A percentile compares a stretch with the other conserved stretches of the same genome.
These are phyloP conservation scores for Mycena crocata DNA, from an alignment of 768 basidiomycete genomes.

Conservation along the genomic window DNA sequence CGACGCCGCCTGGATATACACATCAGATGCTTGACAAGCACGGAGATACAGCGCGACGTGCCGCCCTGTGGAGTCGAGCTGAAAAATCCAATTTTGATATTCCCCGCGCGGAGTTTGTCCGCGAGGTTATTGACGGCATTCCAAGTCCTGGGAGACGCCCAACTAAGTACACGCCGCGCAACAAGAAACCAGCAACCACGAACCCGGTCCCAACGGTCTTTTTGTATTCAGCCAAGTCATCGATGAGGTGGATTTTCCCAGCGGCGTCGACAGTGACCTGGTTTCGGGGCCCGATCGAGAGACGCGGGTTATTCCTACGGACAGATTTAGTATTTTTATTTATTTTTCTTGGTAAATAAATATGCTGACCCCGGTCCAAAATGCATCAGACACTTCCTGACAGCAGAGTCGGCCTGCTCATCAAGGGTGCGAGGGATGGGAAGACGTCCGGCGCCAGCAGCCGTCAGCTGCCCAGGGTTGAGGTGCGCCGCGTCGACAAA, in stretches of 20 bases:
- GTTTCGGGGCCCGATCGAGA: slow-evolving; percentile 85
- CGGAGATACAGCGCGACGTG: slow-evolving; percentile 46
- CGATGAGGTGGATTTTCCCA: slow-evolving; percentile 87
- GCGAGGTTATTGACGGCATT: slow-evolving; percentile 84
- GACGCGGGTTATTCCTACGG: slow-evolving; percentile 85
- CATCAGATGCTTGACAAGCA: slow-evolving; percentile 27
- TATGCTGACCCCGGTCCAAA: no score
- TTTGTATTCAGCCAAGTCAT: slow-evolving; percentile 83
- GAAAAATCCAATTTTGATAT: slow-evolving; percentile 93
- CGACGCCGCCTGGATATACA: slow-evolving; percentile 81
- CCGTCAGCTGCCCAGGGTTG: slow-evolving; percentile 47
- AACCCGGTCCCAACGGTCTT: slow-evolving; percentile 75
- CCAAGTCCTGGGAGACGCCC: slow-evolving; percentile 67
- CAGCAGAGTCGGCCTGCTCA: slow-evolving; percentile 89
- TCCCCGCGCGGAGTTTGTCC: slow-evolving; percentile 86
- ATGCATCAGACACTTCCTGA: slow-evolving; percentile 86
- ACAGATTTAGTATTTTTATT: no score
- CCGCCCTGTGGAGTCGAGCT: slow-evolving; percentile 96
- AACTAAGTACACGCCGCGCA: slow-evolving; percentile 22
- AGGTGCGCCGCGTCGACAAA: slow-evolving; percentile 70
- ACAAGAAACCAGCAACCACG: slow-evolving; percentile 13
- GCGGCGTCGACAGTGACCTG: slow-evolving; percentile 90
- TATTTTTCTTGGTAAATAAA: no score
- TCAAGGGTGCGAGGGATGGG: slow-evolving; percentile 83
- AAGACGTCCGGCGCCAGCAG: slow-evolving; percentile 63